phyloP scores from a whole-genome alignment of 139 green algal genomes.

The Gonium pectorale region DNA sequence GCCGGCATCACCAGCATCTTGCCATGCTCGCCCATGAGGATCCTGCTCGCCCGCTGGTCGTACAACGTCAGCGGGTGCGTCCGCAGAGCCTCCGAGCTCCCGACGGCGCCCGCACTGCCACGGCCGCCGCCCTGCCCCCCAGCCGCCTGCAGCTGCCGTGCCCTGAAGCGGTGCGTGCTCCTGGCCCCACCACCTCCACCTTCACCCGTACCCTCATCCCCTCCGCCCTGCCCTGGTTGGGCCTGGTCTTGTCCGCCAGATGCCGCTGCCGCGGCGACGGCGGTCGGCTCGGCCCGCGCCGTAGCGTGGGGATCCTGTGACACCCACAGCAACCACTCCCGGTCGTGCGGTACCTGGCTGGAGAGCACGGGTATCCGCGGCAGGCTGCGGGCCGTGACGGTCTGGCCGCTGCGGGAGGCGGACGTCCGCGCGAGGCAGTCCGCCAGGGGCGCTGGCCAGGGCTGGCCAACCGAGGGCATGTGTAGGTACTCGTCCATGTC shows the following conservation, averaged over 20 bases:
- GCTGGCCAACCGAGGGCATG: no score
- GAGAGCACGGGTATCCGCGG: not conserved
- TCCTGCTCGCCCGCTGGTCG: not conserved
- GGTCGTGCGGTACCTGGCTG: not conserved
- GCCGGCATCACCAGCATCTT: not conserved
- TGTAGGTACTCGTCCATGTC: conserved; percentile 22
- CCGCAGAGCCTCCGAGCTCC: not conserved
- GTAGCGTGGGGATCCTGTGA: not conserved
- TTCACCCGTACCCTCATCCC: no score
- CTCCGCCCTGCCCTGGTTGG: no score
- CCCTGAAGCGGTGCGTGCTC: no score
- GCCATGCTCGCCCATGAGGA: not conserved
- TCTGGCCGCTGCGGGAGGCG: not conserved
- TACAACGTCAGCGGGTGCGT: not conserved
- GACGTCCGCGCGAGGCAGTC: not conserved
- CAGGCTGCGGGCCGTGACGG: not conserved
- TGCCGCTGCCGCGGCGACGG: no score
- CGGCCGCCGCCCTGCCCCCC: not conserved
- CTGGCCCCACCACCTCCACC: no score
- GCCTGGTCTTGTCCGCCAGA: no score
- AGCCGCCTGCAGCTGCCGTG: no score
- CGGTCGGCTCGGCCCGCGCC: no score
- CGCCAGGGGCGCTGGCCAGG: not conserved
- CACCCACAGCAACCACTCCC: not conserved
- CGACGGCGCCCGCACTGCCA: not conserved